These are phyloP conservation scores for Poa annua DNA, from an alignment of 176 grass and related monocot genomes.

Conservation along the genomic window DNA sequence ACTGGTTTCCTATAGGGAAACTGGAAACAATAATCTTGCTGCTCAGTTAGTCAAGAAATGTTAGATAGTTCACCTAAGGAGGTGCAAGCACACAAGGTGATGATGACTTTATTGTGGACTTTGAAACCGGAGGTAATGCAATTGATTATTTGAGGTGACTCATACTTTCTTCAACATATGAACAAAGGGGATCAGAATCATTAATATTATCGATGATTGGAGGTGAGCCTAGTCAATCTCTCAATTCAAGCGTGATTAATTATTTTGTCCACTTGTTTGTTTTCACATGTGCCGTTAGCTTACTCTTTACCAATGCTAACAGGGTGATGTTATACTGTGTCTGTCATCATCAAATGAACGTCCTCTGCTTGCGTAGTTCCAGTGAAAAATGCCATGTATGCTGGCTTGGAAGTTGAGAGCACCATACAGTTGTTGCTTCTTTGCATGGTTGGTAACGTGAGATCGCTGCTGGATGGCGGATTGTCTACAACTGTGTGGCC, in stretches of 20 bases:
- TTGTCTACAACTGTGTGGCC: too few relatives aligned
- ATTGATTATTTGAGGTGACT: constrained; percentile 22
- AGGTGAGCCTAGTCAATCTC: background rate
- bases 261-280: constrained; percentile 9
- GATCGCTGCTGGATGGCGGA: too few relatives aligned
- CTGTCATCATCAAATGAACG: constrained; percentile 13
- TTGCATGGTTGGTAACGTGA: too few relatives aligned
- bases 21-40: constrained; percentile 50
- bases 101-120: constrained; percentile 30
- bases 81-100: constrained; percentile 26
- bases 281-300: constrained; percentile 19
- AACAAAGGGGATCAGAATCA: constrained; percentile 10
- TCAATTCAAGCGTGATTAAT: background rate
- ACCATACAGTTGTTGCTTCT: too few relatives aligned
- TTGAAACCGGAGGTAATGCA: constrained; percentile 16
- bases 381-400: too few relatives aligned
- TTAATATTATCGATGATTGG: background rate
- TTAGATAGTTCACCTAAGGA: background rate
- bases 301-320: background rate
- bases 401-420: too few relatives aligned
- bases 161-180: constrained; percentile 20
- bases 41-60: constrained; percentile 56
- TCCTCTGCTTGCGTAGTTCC: too few relatives aligned
- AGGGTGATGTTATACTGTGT: background rate
- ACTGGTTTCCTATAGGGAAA: constrained; percentile 43